Evolutionary conservation across 352 stramenopile species (phyloP).

Genomic region (Nothophytophthora sp.): DNA sequence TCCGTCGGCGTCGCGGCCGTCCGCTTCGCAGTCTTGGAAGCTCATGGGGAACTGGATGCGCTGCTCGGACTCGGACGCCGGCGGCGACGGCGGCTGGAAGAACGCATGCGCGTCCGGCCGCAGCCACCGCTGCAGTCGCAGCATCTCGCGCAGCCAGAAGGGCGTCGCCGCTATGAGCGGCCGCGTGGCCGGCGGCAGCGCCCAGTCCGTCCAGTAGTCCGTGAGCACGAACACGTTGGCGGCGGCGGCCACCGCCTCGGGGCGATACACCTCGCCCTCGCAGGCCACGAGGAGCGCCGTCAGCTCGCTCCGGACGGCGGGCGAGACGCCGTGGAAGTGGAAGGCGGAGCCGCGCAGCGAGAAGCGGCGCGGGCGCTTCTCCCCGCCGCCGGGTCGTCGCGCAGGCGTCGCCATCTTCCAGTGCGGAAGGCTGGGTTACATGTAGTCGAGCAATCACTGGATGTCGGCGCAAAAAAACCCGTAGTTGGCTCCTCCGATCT

Average conservation of each 20-base stretch:
- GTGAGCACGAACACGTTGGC: slow-evolving; percentile 43
- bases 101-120: slow-evolving; percentile 33
- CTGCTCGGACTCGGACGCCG: background rate
- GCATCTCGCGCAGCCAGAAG: slow-evolving; percentile 58
- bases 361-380: slow-evolving; percentile 7
- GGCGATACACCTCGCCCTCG: slow-evolving; percentile 16
- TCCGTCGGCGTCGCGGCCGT: slow-evolving; percentile 4
- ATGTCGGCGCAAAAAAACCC: too few species aligned
- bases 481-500: too few species aligned
- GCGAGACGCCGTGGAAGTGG: slow-evolving; percentile 30
- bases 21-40: slow-evolving; percentile 14
- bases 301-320: slow-evolving; percentile 13
- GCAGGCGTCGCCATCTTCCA: background rate
- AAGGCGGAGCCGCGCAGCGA: slow-evolving; percentile 32
- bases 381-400: background rate
- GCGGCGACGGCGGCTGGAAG: slow-evolving; percentile 41
- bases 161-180: slow-evolving; percentile 34
- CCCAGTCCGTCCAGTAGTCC: slow-evolving; percentile 49
- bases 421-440: too few species aligned
- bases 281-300: slow-evolving; percentile 6
- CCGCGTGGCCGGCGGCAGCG: background rate
- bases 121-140: slow-evolving; percentile 41
- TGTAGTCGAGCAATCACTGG: too few species aligned
- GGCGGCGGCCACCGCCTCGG: background rate
- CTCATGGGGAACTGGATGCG: slow-evolving; percentile 45